phyloP scores from a whole-genome alignment of 1,284 basidiomycete species.

The Mrakiaceae sp. region DNA sequence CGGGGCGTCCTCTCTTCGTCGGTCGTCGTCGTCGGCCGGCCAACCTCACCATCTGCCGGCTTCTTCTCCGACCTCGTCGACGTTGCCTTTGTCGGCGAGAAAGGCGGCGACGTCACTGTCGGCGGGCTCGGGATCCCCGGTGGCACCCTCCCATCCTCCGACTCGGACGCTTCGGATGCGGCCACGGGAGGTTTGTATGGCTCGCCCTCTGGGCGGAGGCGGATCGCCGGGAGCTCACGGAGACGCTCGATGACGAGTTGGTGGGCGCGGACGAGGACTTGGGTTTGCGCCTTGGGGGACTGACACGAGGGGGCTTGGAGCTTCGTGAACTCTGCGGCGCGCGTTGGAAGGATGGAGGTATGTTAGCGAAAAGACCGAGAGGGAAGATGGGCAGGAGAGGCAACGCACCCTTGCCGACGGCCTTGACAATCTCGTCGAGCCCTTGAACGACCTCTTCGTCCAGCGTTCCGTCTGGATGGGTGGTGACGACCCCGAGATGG shows the following conservation, averaged over 20 bases:
- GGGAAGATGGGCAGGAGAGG: conserved; percentile 1
- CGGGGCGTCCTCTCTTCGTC: too few species aligned
- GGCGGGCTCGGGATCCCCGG: neutral
- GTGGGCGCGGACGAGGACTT: conserved; percentile 68
- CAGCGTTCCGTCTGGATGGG: conserved; percentile 37
- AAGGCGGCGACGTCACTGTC: too few species aligned
- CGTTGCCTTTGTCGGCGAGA: too few species aligned
- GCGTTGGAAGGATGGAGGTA: neutral
- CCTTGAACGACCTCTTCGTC: conserved; percentile 41
- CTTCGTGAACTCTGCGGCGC: conserved; percentile 50
- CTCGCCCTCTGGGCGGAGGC: conserved; percentile 35
- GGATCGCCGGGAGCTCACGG: conserved; percentile 28
- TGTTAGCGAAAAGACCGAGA: neutral
- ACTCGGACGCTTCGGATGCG: neutral
- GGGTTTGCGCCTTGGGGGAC: conserved; percentile 66
- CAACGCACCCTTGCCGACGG: conserved; percentile 62
- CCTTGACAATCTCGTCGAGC: conserved; percentile 52
- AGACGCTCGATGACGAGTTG: conserved; percentile 52
- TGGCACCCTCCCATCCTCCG: neutral
- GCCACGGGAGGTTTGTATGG: conserved; percentile 14
- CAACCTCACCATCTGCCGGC: too few species aligned
- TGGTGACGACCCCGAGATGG: conserved; percentile 70
- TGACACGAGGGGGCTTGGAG: conserved; percentile 48
- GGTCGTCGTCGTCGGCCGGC: too few species aligned
- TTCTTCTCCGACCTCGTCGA: too few species aligned